These are phyloP conservation scores for Salix suchowensis DNA, from an alignment of 345 rosid genomes.

Conservation along the genomic window DNA sequence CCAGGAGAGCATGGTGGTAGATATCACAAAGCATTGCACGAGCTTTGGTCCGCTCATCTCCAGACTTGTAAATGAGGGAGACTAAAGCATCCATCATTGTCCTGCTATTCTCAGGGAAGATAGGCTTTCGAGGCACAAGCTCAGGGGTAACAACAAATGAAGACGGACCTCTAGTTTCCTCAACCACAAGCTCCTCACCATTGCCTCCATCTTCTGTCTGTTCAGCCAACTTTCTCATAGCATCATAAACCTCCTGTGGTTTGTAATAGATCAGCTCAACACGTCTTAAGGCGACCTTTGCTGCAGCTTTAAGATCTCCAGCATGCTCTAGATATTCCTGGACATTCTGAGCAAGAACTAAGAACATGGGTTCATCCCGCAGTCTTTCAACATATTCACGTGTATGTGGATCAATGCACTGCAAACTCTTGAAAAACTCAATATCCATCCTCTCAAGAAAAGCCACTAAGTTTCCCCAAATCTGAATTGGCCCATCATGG, in stretches of 20 bases:
- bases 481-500: constrained; percentile 54
- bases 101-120: constrained; percentile 82
- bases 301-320: constrained; percentile 71
- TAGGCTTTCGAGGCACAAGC: constrained; percentile 80
- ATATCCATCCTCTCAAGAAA: constrained; percentile 80
- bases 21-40: constrained; percentile 98
- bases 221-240: constrained; percentile 91
- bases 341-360: constrained; percentile 82
- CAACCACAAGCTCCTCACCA: constrained; percentile 38
- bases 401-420: constrained; percentile 90
- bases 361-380: constrained; percentile 78
- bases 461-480: constrained; percentile 92
- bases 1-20: constrained; percentile 79
- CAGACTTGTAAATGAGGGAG: constrained; percentile 76
- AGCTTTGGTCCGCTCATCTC: constrained; percentile 96
- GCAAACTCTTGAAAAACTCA: constrained; percentile 94
- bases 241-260: constrained; percentile 91
- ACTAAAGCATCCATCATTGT: constrained; percentile 81
- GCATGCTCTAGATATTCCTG: constrained; percentile 68
- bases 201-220: constrained; percentile 44
- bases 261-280: constrained; percentile 87
- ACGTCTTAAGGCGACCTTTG: constrained; percentile 74
- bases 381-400: constrained; percentile 87
- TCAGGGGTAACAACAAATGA: constrained; percentile 76
- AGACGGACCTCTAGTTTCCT: constrained; percentile 62